Evolutionary conservation across 805 yeast species (phyloP).

Genomic region (Tetrapisispora namnaoensis): DNA sequence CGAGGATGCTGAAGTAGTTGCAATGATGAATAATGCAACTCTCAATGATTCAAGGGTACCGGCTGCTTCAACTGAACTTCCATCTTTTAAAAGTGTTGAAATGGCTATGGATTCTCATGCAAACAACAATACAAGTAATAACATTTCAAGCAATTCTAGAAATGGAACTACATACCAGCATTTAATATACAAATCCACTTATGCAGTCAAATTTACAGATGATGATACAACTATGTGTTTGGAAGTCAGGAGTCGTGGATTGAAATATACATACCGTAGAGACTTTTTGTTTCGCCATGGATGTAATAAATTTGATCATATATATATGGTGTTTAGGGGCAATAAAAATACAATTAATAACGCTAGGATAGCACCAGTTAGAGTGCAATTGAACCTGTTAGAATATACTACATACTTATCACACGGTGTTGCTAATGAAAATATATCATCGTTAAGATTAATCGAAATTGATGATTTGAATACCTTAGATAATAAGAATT

Average conservation of each 20-base stretch:
- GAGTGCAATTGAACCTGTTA: constrained; percentile 20
- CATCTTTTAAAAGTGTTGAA: not conserved
- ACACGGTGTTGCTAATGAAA: constrained; percentile 24
- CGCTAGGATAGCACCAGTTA: constrained; percentile 9
- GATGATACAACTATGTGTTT: constrained; percentile 16
- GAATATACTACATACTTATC: constrained; percentile 24
- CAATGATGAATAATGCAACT: not conserved
- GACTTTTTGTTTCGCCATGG: constrained; percentile 21
- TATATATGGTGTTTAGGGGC: constrained; percentile 12
- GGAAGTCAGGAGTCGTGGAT: constrained; percentile 16
- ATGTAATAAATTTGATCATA: constrained; percentile 17
- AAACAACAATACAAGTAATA: not conserved
- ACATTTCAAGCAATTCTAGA: not conserved
- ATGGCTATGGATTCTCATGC: not conserved
- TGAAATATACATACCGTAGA: constrained; percentile 14
- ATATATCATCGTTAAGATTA: constrained; percentile 21
- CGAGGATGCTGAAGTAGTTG: not conserved
- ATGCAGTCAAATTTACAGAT: constrained; percentile 15
- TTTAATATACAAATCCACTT: constrained; percentile 10
- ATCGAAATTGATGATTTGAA: constrained; percentile 7
- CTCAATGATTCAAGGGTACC: not conserved
- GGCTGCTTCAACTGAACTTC: not conserved
- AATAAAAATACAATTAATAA: constrained; percentile 6
- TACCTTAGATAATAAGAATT: not conserved
- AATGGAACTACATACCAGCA: not conserved